phyloP scores from a whole-genome alignment of 2,329 filamentous ascomycete genomes.

The Colletotrichum musicola region DNA sequence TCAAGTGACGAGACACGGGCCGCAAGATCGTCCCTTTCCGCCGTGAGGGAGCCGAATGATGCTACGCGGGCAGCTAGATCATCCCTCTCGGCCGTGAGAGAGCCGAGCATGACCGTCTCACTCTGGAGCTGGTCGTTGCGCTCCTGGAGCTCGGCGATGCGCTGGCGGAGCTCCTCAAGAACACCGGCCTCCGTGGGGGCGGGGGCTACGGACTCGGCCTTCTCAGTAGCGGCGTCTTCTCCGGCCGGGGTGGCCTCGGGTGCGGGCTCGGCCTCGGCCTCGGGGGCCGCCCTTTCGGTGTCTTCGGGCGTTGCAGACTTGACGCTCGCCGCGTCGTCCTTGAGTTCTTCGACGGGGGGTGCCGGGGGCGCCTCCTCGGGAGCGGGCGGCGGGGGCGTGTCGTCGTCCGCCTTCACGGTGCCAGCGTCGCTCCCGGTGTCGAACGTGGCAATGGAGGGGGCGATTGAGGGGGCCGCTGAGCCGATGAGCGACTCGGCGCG shows the following conservation, averaged over 20 bases:
- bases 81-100: too few relatives aligned
- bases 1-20: constrained; percentile 26
- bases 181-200: constrained; percentile 17
- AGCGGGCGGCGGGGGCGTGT: background rate
- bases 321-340: constrained; percentile 19
- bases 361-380: constrained; percentile 15
- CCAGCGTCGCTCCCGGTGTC: constrained; percentile 30
- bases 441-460: constrained; percentile 7
- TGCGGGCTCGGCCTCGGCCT: constrained; percentile 8
- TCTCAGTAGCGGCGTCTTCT: constrained; percentile 1
- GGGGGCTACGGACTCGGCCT: constrained; percentile 18
- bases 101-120: constrained; percentile 15
- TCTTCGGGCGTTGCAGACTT: constrained; percentile 8
- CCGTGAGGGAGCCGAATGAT: constrained; percentile 28
- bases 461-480: constrained; percentile 20
- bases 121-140: constrained; percentile 38
- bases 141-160: constrained; percentile 37
- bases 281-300: constrained; percentile 1
- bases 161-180: constrained; percentile 35
- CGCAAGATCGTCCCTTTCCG: constrained; percentile 35
- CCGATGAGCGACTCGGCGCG: constrained; percentile 35
- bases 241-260: constrained; percentile 13
- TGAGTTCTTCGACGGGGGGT: constrained; percentile 22
- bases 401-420: constrained; percentile 33
- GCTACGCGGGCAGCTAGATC: too few relatives aligned